These are phyloP conservation scores for Rhizoctonia solani DNA, from an alignment of 1,284 basidiomycete genomes.

Conservation along the genomic window DNA sequence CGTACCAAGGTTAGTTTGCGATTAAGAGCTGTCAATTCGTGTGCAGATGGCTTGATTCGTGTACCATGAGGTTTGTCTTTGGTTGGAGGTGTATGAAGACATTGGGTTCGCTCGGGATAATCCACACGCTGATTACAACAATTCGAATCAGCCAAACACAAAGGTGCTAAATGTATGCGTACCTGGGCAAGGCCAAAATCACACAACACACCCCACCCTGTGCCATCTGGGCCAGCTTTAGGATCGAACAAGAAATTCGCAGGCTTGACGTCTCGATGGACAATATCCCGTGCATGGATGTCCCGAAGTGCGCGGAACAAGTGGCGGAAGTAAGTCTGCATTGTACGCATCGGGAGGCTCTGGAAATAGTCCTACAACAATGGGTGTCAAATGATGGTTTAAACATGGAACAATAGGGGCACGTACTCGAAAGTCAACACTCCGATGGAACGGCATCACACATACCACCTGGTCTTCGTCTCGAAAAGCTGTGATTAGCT, in stretches of 20 bases:
- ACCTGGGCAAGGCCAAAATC: conserved; percentile 96
- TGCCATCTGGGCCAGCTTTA: conserved; percentile 47
- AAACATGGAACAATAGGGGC: neutral
- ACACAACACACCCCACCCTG: conserved; percentile 84
- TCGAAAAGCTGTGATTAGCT: conserved; percentile 93
- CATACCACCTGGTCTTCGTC: conserved; percentile 91
- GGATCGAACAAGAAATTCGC: conserved; percentile 98
- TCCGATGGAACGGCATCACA: conserved; percentile 91
- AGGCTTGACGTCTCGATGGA: conserved; percentile 98
- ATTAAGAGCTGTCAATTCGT: conserved; percentile 53
- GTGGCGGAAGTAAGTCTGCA: conserved; percentile 89
- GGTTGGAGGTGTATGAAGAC: conserved; percentile 73
- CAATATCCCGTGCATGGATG: conserved; percentile 85
- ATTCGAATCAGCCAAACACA: neutral
- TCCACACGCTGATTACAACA: conserved; percentile 45
- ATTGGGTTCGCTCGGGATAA: conserved; percentile 51
- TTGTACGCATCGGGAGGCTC: conserved; percentile 67
- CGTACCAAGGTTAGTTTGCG: conserved; percentile 65
- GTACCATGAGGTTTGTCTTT: conserved; percentile 69
- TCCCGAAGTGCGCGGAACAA: conserved; percentile 90
- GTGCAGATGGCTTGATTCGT: conserved; percentile 49
- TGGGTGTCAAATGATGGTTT: neutral
- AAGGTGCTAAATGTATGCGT: too few relatives aligned
- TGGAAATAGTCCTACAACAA: conserved; percentile 72
- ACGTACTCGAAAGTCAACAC: conserved; percentile 90